Evolutionary conservation across 164 flowering plant species (phyloP), one percentile per base, ranked within the genome.

Genomic region (Annona squamosa): DNA sequence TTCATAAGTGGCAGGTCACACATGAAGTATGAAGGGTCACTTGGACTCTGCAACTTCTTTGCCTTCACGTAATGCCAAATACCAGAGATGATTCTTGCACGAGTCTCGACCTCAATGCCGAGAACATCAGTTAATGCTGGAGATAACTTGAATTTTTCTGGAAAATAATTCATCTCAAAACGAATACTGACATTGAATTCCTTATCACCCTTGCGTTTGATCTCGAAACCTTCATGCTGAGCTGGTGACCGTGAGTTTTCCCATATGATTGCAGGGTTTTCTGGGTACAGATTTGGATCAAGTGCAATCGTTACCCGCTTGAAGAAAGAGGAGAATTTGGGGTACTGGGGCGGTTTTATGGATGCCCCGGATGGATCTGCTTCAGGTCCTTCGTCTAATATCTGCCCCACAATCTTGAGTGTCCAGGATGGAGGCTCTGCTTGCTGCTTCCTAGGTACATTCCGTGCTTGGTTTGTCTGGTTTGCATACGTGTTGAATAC

Each of bases 141-240:
- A 12, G 94, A 91, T 44, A 91, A 85, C 72, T 82, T 91, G 71
- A 85, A 90, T 79, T 86, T 91, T 71, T 91, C 97, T 45, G 96
- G 94, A 13, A 73, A 62, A 73, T 88, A 84, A 80, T 90, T 91
- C 94, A 93, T 89, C 72, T 93, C 97, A 19, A 93, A 72, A 46
- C 93, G 82, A 63, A 93, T 79, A 47, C 77, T 83, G 52, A 83
- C 91, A 64, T 81, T 84, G 73, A 92, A 91, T 79, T 93, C 94
- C 84, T 89, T 90, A 69, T 93, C 90, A 46, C 98, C 98, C 81
- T 87, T 91, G 48, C 96, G 84, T 83, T 85, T 91, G 70, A 93
- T 88, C 81, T 91, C 98, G 81, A 93, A 93, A 42, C 97, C 98
- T 73, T 93, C 98, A 57, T 86, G 90, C 65, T 77, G 90, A 2